Percentiles rank a stretch among this genome's conserved stretches.
These are phyloP conservation scores for Ambrosiella cleistominuta DNA, from an alignment of 2,329 filamentous ascomycete species.

Conservation along the genomic window DNA sequence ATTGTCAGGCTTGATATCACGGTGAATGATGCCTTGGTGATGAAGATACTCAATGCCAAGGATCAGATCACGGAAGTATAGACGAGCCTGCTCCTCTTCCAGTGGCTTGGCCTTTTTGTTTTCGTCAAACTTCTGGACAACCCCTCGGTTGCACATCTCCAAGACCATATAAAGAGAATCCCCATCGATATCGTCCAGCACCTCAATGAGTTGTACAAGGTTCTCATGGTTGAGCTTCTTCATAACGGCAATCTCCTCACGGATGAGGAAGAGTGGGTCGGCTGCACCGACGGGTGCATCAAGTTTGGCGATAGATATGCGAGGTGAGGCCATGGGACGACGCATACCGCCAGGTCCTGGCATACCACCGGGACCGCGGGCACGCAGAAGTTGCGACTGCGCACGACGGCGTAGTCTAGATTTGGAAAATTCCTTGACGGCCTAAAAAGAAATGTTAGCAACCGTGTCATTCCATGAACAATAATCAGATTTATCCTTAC, in stretches of 20 bases:
- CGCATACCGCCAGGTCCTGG: slow-evolving; percentile 16
- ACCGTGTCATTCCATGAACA: neutral
- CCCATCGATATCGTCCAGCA: slow-evolving; percentile 85
- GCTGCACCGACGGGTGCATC: slow-evolving; percentile 24
- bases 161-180: slow-evolving; percentile 97
- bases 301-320: slow-evolving; percentile 6
- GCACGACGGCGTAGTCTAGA: slow-evolving; percentile 72
- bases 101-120: slow-evolving; percentile 71
- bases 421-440: slow-evolving; percentile 96
- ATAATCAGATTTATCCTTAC: slow-evolving; percentile 33
- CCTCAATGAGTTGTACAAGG: slow-evolving; percentile 82
- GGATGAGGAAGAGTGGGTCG: slow-evolving; percentile 67
- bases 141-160: slow-evolving; percentile 97
- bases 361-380: slow-evolving; percentile 27
- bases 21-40: slow-evolving; percentile 82
- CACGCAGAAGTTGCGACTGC: slow-evolving; percentile 68
- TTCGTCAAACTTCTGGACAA: slow-evolving; percentile 90
- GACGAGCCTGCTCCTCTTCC: slow-evolving; percentile 61
- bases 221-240: slow-evolving; percentile 95
- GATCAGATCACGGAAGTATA: slow-evolving; percentile 89
- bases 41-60: slow-evolving; percentile 94
- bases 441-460: slow-evolving; percentile 33
- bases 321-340: slow-evolving; percentile 4
- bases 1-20: slow-evolving; percentile 97
- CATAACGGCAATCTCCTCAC: slow-evolving; percentile 96